Evolutionary conservation across 352 stramenopile genomes (phyloP).

Genomic region (Phytophthora melonis): DNA sequence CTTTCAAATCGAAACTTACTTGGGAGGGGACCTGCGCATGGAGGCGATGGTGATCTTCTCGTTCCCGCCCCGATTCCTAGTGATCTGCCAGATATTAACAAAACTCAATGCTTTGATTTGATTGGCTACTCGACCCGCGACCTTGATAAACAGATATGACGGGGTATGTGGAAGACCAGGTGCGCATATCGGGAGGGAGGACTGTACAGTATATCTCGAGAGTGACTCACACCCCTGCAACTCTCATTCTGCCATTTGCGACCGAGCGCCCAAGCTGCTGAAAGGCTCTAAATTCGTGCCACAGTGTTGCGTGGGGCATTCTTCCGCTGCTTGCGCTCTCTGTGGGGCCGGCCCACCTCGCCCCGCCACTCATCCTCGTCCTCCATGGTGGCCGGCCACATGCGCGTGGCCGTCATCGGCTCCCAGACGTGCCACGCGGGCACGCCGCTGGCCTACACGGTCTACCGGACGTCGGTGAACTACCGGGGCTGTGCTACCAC

Average conservation of each 20-base stretch:
- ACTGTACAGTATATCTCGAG: background rate
- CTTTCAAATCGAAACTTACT: too few relatives aligned
- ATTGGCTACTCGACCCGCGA: too few relatives aligned
- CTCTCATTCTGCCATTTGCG: slow-evolving; percentile 37
- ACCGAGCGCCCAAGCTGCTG: slow-evolving; percentile 10
- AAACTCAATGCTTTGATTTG: too few relatives aligned
- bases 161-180: too few relatives aligned
- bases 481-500: slow-evolving; percentile 74
- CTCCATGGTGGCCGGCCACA: slow-evolving; percentile 38
- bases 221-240: background rate
- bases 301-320: slow-evolving; percentile 28
- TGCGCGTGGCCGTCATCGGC: slow-evolving; percentile 77
- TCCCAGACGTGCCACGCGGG: slow-evolving; percentile 55
- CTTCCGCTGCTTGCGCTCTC: slow-evolving; percentile 24
- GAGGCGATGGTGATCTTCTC: too few relatives aligned
- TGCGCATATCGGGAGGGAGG: too few relatives aligned
- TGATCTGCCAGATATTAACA: too few relatives aligned
- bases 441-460: slow-evolving; percentile 59
- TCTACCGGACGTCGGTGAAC: slow-evolving; percentile 80
- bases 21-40: too few relatives aligned
- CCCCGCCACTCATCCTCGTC: slow-evolving; percentile 7
- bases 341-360: slow-evolving; percentile 3
- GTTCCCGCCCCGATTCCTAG: too few relatives aligned
- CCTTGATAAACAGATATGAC: too few relatives aligned
- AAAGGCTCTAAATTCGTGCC: slow-evolving; percentile 6